These are phyloP conservation scores for Blastocystis sp. DNA, from an alignment of 352 stramenopile genomes.

Conservation along the genomic window DNA sequence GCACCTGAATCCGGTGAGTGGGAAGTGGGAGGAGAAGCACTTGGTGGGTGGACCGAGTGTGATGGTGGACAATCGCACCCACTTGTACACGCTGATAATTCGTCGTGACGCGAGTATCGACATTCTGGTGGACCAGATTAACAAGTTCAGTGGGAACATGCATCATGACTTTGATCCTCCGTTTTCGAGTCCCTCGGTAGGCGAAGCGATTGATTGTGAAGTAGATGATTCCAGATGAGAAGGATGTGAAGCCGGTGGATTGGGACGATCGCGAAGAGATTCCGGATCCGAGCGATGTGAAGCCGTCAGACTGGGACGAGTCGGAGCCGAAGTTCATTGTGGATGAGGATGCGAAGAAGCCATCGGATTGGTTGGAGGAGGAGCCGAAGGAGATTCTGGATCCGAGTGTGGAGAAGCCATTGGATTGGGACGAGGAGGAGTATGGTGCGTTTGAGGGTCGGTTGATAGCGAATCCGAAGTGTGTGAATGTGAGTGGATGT, in stretches of 20 bases:
- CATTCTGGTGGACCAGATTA: slow-evolving; percentile 77
- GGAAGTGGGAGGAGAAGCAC: slow-evolving; percentile 84
- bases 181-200: slow-evolving; percentile 59
- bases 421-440: slow-evolving; percentile 83
- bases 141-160: slow-evolving; percentile 71
- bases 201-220: neutral
- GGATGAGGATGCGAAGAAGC: slow-evolving; percentile 75
- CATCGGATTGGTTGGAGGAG: slow-evolving; percentile 76
- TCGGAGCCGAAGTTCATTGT: slow-evolving; percentile 72
- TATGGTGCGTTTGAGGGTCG: slow-evolving; percentile 77
- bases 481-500: slow-evolving; percentile 71
- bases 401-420: slow-evolving; percentile 66
- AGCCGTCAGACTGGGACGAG: slow-evolving; percentile 83
- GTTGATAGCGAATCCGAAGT: slow-evolving; percentile 78
- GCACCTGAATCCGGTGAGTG: slow-evolving; percentile 78
- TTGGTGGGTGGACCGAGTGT: slow-evolving; percentile 71
- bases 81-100: slow-evolving; percentile 81
- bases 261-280: slow-evolving; percentile 77
- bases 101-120: slow-evolving; percentile 73
- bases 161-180: slow-evolving; percentile 69
- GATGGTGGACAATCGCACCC: slow-evolving; percentile 69
- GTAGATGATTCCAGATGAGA: slow-evolving; percentile 73
- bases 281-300: slow-evolving; percentile 71
- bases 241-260: slow-evolving; percentile 77
- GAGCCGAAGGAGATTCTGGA: slow-evolving; percentile 71